These are phyloP conservation scores for Stygiomarasmius scandens DNA, from an alignment of 1,284 basidiomycete genomes.

Conservation along the genomic window DNA sequence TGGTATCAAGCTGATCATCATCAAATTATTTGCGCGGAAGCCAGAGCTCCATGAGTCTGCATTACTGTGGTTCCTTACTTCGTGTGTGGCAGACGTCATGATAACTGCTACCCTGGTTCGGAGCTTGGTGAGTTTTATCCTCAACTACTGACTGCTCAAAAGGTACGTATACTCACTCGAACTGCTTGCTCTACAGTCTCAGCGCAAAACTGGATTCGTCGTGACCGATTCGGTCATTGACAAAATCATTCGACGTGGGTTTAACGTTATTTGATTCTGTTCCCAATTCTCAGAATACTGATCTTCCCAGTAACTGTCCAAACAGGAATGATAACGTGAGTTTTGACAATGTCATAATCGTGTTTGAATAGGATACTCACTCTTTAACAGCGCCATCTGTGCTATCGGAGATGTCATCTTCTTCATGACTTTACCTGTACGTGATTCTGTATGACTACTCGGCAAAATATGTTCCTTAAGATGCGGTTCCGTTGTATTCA, in stretches of 20 bases:
- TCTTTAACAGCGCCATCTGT: constrained; percentile 34
- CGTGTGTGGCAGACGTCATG: constrained; percentile 46
- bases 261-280: neutral
- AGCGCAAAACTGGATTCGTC: constrained; percentile 45
- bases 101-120: constrained; percentile 49
- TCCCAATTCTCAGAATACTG: neutral
- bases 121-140: constrained; percentile 38
- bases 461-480: neutral
- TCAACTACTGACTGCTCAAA: no score
- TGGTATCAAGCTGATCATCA: constrained; percentile 31
- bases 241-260: constrained; percentile 46
- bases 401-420: constrained; percentile 47
- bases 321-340: constrained; percentile 48
- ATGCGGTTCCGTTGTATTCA: neutral
- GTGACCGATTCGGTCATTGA: constrained; percentile 48
- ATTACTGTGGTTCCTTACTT: constrained; percentile 50
- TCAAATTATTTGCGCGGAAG: constrained; percentile 43
- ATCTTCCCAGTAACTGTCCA: constrained; percentile 45
- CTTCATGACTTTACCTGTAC: constrained; percentile 44
- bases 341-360: constrained; percentile 8
- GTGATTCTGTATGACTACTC: constrained; percentile 1
- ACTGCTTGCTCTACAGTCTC: constrained; percentile 30
- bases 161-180: neutral
- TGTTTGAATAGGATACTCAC: neutral
- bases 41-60: constrained; percentile 45